Conservation (phyloP, 371 early-diverging fungal genomes). For the Funneliformis caledonium region DNA sequence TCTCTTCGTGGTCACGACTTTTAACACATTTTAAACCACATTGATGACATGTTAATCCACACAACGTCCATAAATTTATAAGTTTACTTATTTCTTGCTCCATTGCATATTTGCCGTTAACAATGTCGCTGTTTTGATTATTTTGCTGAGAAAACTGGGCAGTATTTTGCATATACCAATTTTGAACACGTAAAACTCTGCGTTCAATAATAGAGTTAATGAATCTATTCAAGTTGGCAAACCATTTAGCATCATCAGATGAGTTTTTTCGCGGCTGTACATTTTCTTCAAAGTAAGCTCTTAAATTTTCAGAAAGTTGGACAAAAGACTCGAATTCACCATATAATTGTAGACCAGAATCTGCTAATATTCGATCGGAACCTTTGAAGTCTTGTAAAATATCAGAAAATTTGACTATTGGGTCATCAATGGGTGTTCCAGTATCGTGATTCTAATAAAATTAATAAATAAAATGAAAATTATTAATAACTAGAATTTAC, state of each 20-base stretch:
- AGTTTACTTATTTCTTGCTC: conserved; percentile 27
- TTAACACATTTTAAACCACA: conserved; percentile 41
- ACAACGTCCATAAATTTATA: conserved; percentile 26
- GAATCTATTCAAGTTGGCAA: not conserved
- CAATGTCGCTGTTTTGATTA: conserved; percentile 20
- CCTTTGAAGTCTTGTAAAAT: not conserved
- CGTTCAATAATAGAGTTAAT: conserved; percentile 25
- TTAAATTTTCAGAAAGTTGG: not conserved
- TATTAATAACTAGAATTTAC: not conserved
- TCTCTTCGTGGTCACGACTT: conserved; percentile 25
- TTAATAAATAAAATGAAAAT: not conserved
- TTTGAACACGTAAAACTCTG: conserved; percentile 5
- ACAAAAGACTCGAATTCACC: not conserved
- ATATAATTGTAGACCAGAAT: not conserved
- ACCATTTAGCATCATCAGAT: conserved; percentile 24
- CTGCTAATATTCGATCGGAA: not conserved
- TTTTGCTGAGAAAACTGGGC: not conserved
- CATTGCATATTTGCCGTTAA: not conserved
- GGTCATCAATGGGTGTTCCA: conserved; percentile 6
- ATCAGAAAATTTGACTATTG: not conserved
- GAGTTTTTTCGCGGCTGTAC: not conserved
- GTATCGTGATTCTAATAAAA: conserved; percentile 8
- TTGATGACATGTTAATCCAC: conserved; percentile 23
- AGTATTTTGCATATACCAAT: conserved; percentile 26
- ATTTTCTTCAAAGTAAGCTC: conserved; percentile 23